Evolutionary conservation across 805 yeast species (phyloP), one percentile per base, ranked within the genome.

Genomic region (Saccharomycopsis capsularis): DNA sequence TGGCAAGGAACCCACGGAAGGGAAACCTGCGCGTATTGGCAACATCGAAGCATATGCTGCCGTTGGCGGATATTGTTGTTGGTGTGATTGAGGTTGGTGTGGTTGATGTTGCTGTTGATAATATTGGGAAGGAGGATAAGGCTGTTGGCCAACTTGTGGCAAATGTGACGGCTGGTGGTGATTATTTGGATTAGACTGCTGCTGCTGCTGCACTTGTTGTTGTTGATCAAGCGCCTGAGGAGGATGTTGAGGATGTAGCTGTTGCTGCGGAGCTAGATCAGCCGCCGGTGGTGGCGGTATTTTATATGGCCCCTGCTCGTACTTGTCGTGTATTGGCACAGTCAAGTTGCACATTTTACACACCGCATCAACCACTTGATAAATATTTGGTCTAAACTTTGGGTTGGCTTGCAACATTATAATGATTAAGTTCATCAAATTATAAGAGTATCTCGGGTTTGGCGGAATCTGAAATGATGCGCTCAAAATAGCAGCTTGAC

Each of bases 301-400:
- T 56, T 78, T 69, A 57, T 76, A 79, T 2, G 74, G 69, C n/a
- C 83, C 86, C 40, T 58, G 51, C 3, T 68, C 71, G 44, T 65
- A 69, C 30, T 60, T 60, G 46, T 71, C 75, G 38, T 59, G 55
- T 27, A 78, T 66, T 24, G 75, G 70, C 16, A 63, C 75, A 29
- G 71, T 71, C 11, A 68, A 59, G 19, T 76, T 75, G 61, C 78
- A 74, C 76, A 85, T 76, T 44, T 69, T 69, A 52, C 83, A 78
- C 4, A 84, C 68, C 61, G 84, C 90, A 44, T 79, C 85, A 27
- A 85, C 63, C 22, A 84, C 68, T 60, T 85, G 91, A 50, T 76
- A 79, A 2, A 81, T 81, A 52, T 80, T 82, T 6, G 95, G 95
- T 59, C 95, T 73, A 49, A 78, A 70, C 40, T 76, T 68, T 3